Base-by-base conservation (phyloP, 2,329 filamentous ascomycete genomes). In the Calonectria montana region DNA sequence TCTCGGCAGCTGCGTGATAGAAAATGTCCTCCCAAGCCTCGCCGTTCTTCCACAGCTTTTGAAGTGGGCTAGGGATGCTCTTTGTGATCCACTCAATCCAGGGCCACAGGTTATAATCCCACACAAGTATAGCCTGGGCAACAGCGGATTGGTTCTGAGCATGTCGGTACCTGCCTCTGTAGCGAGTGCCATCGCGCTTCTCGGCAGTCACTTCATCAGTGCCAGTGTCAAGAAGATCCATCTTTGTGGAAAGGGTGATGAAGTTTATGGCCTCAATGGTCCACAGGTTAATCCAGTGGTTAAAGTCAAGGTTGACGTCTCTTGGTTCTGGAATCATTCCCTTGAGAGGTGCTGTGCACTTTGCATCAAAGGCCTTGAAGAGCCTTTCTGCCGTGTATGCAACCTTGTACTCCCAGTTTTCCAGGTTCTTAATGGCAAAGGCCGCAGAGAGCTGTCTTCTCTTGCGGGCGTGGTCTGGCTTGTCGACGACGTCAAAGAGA, bases 211-310 rank as follows among this genome's bases (percentile, higher is more conserved):
- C 81, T 10, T 82, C 76, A 72, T 89, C 87, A 61, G 84, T 77
- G 3, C 87, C 88, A 25, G 80, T 76, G 63, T 88, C 87, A 5
- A 90, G 82, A 71, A 89, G 86, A 4, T 87, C 86, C 6, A 89
- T 83, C 35, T 82, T 82, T 69, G 88, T 83, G 1, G 82, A 86
- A 0, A 89, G 80, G 1, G 87, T 87, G 77, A 90, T 90, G 69
- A 89, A 87, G 43, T 86, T 86, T 65, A 90, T 89, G n/a, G 87
- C 88, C 68, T 90, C 88, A 9, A 90, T 81, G 0, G 87, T 87
- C 80, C 89, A 89, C 79, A 87, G 87, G 77, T 89, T 90, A 31
- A 84, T 86, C 71, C 67, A 90, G 12, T 82, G 80, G 8, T 87
- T 84, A 70, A 86, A 87, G 73, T 90, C 86, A 25, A 90, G 79